Evolutionary conservation across 768 basidiomycete species (phyloP).

Genomic region (Mycena pura): DNA sequence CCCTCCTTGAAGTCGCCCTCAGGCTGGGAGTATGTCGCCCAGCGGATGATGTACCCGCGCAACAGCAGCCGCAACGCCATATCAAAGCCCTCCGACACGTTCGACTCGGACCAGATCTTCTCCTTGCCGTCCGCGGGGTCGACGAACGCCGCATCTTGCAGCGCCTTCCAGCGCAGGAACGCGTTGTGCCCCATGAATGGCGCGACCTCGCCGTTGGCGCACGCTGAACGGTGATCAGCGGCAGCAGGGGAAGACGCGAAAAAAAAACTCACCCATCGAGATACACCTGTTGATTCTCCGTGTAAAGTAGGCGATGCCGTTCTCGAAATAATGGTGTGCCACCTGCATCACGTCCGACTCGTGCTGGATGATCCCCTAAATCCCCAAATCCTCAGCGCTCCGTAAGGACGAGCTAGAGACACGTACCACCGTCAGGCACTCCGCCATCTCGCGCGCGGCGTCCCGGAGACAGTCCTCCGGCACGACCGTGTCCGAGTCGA

Average conservation of each 20-base stretch:
- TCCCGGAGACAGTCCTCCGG: constrained; percentile 88
- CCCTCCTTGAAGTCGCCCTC: not conserved
- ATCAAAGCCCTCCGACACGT: too few relatives aligned
- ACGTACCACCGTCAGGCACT: constrained; percentile 75
- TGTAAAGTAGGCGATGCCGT: constrained; percentile 8
- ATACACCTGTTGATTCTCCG: not conserved
- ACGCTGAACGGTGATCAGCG: not conserved
- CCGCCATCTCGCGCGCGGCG: constrained; percentile 82
- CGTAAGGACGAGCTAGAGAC: too few relatives aligned
- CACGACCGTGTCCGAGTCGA: constrained; percentile 78
- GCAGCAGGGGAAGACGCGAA: too few relatives aligned
- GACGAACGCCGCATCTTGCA: not conserved
- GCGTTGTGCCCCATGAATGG: too few relatives aligned
- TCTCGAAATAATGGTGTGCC: too few relatives aligned
- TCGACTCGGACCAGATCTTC: not conserved
- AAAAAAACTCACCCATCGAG: constrained; percentile 3
- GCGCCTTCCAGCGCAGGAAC: not conserved
- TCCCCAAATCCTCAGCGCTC: too few relatives aligned
- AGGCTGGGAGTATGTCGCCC: not conserved
- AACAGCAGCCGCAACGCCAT: not conserved
- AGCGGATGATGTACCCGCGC: not conserved
- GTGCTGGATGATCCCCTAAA: constrained; percentile 92
- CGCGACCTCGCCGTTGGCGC: too few relatives aligned
- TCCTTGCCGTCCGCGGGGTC: not conserved
- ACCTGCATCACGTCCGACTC: constrained; percentile 52